Evolutionary conservation across 2,329 filamentous ascomycete species (phyloP).

Genomic region (Botrytis deweyae): DNA sequence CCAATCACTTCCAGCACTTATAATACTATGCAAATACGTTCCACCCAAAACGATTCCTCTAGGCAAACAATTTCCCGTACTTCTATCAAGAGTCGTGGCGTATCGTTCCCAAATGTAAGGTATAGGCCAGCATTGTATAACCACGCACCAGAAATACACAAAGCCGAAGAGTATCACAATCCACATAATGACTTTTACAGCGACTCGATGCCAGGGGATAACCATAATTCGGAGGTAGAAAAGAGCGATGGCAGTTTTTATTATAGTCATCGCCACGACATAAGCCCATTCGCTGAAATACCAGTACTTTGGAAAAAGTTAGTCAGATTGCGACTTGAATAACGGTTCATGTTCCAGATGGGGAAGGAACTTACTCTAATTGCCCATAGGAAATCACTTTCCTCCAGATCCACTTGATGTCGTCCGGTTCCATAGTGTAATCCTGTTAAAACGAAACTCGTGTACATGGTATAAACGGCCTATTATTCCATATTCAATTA

Average conservation of each 20-base stretch:
- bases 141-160: background rate
- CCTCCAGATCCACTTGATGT: background rate
- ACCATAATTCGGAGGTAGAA: constrained; percentile 10
- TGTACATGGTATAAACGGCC: background rate
- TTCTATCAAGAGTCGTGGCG: background rate
- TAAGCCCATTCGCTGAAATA: background rate
- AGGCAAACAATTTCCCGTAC: background rate
- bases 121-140: constrained; percentile 4
- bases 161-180: background rate
- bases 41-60: background rate
- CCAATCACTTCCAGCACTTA: constrained; percentile 3
- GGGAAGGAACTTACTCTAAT: background rate
- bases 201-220: background rate
- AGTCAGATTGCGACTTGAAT: background rate
- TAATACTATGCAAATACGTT: background rate
- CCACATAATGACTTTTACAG: background rate
- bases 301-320: background rate
- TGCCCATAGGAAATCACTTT: background rate
- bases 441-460: background rate
- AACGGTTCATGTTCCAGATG: background rate
- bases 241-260: background rate
- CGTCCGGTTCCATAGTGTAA: background rate
- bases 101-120: background rate
- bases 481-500: background rate
- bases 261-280: background rate